phyloP scores from a whole-genome alignment of 257 asterid species.

The Forsythia viridissima region DNA sequence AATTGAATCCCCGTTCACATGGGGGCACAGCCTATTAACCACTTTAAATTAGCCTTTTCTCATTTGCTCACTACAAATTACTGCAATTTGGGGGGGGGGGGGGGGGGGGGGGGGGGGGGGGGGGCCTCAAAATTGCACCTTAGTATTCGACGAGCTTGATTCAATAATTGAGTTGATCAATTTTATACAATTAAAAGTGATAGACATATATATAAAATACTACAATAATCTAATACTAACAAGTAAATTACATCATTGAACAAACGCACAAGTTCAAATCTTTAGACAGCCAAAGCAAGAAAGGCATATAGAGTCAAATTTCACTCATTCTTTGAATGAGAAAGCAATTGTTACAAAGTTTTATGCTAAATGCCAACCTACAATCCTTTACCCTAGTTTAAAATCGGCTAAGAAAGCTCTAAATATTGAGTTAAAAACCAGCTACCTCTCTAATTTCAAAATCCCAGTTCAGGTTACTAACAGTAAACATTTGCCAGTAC shows the following conservation, averaged over 20 bases:
- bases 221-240: neutral
- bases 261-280: too few species aligned
- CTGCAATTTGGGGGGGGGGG: neutral
- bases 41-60: neutral
- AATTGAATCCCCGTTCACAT: neutral
- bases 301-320: too few species aligned
- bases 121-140: neutral
- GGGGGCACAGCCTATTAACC: neutral
- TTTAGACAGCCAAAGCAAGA: too few species aligned
- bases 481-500: neutral
- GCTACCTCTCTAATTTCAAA: too few species aligned
- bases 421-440: neutral
- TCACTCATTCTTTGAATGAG: too few species aligned
- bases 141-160: neutral
- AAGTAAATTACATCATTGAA: too few species aligned
- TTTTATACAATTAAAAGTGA: neutral
- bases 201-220: neutral
- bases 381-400: too few species aligned
- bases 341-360: too few species aligned
- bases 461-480: too few species aligned
- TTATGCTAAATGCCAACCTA: too few species aligned
- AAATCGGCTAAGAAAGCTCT: too few species aligned
- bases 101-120: neutral
- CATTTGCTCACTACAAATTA: neutral
- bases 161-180: neutral